Conservation (phyloP, 2,329 filamentous ascomycete species). For the Arthroderma sp. region DNA sequence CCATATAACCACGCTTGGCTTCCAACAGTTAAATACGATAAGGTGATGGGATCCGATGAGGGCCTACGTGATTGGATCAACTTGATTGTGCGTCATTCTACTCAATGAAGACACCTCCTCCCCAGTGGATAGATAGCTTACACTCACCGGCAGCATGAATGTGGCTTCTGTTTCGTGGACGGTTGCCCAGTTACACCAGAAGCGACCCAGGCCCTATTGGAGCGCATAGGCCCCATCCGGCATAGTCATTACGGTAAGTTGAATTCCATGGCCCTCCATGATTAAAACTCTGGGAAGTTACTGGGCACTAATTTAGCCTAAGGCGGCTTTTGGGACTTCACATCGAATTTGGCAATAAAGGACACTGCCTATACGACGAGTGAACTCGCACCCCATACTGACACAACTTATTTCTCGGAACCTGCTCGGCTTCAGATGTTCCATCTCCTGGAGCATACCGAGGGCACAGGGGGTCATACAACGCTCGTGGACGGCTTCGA, state of each 20-base stretch:
- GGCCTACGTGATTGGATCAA: slow-evolving; percentile 50
- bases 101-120: slow-evolving; percentile 5
- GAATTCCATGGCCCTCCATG: slow-evolving; percentile 22
- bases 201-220: slow-evolving; percentile 60
- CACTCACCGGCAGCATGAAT: slow-evolving; percentile 39
- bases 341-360: slow-evolving; percentile 71
- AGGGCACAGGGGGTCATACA: slow-evolving; percentile 54
- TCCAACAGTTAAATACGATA: slow-evolving; percentile 47
- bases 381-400: slow-evolving; percentile 72
- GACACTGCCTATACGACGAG: slow-evolving; percentile 87
- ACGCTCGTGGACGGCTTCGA: slow-evolving; percentile 78
- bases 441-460: slow-evolving; percentile 70
- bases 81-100: slow-evolving; percentile 34
- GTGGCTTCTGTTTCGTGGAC: slow-evolving; percentile 67
- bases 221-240: slow-evolving; percentile 74
- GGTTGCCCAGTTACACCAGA: slow-evolving; percentile 55
- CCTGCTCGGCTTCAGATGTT: slow-evolving; percentile 85
- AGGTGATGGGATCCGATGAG: slow-evolving; percentile 45
- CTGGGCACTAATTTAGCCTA: neutral
- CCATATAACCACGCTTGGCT: slow-evolving; percentile 28
- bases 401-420: slow-evolving; percentile 92
- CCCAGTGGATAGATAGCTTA: slow-evolving; percentile 2
- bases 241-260: slow-evolving; percentile 77
- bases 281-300: neutral
- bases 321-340: slow-evolving; percentile 71